These are phyloP conservation scores for Blastomyces parvus DNA, from an alignment of 2,329 filamentous ascomycete species.

Conservation along the genomic window DNA sequence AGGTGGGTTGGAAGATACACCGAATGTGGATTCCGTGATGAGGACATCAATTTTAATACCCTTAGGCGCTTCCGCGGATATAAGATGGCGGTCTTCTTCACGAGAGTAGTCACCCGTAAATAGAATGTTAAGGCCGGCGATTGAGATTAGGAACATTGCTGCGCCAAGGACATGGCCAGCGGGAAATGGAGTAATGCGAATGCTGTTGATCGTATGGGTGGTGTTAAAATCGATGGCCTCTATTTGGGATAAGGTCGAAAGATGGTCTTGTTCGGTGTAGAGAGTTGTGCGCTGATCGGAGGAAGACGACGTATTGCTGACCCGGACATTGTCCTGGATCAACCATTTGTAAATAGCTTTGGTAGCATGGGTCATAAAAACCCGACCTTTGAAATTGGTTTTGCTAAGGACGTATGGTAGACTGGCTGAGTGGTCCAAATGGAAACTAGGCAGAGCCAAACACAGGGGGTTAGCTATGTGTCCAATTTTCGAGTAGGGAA, in stretches of 20 bases:
- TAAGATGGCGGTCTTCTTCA: conserved; percentile 89
- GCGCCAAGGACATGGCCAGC: conserved; percentile 96
- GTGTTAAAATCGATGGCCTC: conserved; percentile 98
- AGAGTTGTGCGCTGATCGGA: conserved; percentile 57
- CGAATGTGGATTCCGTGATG: conserved; percentile 96
- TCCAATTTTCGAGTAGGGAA: not conserved
- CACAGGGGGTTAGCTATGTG: conserved; percentile 16
- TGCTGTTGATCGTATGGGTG: conserved; percentile 92
- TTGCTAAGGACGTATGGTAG: conserved; percentile 94
- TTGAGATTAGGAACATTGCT: conserved; percentile 97
- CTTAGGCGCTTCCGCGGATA: conserved; percentile 82
- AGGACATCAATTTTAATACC: conserved; percentile 90
- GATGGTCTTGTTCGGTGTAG: conserved; percentile 91
- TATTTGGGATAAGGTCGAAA: conserved; percentile 86
- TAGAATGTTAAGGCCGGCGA: conserved; percentile 90
- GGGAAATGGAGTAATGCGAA: conserved; percentile 92
- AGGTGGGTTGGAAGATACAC: conserved; percentile 86
- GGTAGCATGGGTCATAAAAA: conserved; percentile 98
- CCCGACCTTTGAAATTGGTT: conserved; percentile 91
- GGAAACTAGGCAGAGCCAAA: conserved; percentile 59
- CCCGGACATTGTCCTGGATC: conserved; percentile 90
- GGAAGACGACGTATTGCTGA: conserved; percentile 59
- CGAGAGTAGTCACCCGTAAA: conserved; percentile 97
- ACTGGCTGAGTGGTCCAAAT: conserved; percentile 97
- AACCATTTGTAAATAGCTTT: conserved; percentile 99